Evolutionary conservation across 2,329 filamentous ascomycete genomes (phyloP), one percentile per base, ranked within the genome.

Genomic region (Fusarium guadeloupense): DNA sequence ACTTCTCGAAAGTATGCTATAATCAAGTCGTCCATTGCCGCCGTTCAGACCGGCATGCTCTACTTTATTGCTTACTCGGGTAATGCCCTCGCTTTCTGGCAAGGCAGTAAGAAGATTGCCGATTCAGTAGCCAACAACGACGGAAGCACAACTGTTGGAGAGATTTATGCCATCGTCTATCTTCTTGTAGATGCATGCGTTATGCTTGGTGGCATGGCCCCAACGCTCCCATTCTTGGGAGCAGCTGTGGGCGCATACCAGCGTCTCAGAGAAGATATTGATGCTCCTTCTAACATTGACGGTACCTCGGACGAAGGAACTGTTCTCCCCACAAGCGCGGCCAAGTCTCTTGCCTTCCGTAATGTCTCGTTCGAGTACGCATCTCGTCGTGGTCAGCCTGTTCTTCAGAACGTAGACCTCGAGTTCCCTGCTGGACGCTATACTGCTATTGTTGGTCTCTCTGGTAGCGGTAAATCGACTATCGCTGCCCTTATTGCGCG

Each of bases 61-160:
- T 89, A 88, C 71, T 89, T 90, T 62, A 83, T 90, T 59, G 85
- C 86, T 4, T 89, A 88, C 62, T 81, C 84, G 1, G 85, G 85
- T 4, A 89, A 89, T 69, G 85, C 85, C 2, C 75, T 90, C 13
- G 86, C 87, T 0, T 90, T 88, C 67, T 90, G 86, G 85, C 82
- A 88, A 69, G 88, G 87, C 34, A 86, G 84, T 59, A 78, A 76
- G 28, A 80, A 80, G 42, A 80, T 81, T 57, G 77, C 75, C 20
- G 72, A 77, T 5, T 71, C 76, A 1, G 73, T 77, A 8, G 71
- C 69, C 8, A 72, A 72, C 4, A 67, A 70, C 19, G 62, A 67
- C 3, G 64, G 69, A 39, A 73, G 72, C 16, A 69, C 75, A 2
- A 77, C 76, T 1, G 74, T 81, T 9, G 79, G 79, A 21, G 70